Conservation (phyloP, 352 stramenopile genomes). For the Globisporangium camurandrum region DNA sequence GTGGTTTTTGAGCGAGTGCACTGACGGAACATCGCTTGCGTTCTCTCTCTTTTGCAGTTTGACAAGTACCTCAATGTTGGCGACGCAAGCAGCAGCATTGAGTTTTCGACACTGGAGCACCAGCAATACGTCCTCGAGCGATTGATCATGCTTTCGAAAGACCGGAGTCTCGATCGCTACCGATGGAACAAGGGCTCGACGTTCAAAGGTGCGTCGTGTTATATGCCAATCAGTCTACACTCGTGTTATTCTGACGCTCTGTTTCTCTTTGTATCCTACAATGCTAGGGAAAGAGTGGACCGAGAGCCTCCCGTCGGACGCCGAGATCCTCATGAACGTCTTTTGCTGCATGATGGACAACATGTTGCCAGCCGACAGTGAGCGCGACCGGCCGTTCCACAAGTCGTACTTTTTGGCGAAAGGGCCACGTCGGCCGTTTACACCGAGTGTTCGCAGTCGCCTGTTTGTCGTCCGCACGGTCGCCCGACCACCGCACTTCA, state of each 20-base stretch:
- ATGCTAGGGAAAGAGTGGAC: constrained; percentile 70
- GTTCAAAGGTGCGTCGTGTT: constrained; percentile 44
- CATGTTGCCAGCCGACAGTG: constrained; percentile 66
- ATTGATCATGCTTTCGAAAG: constrained; percentile 82
- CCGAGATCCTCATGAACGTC: constrained; percentile 84
- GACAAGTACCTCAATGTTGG: constrained; percentile 86
- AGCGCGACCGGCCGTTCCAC: constrained; percentile 75
- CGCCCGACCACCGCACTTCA: constrained; percentile 71
- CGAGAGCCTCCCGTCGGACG: constrained; percentile 65
- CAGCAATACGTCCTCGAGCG: constrained; percentile 82
- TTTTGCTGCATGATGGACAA: constrained; percentile 88
- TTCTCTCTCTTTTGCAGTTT: constrained; percentile 34
- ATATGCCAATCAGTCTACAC: not conserved
- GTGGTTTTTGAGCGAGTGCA: no score
- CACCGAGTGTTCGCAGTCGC: constrained; percentile 53
- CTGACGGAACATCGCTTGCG: not conserved
- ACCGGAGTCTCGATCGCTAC: constrained; percentile 77
- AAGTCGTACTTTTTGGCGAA: constrained; percentile 78
- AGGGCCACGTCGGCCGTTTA: constrained; percentile 65
- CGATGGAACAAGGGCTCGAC: constrained; percentile 75
- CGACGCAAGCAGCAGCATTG: constrained; percentile 52
- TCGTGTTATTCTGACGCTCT: not conserved
- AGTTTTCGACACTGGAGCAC: constrained; percentile 68
- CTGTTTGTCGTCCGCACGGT: constrained; percentile 77
- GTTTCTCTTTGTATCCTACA: not conserved